These are phyloP conservation scores for Fraxinus sp. DNA, from an alignment of 305 asterid species.

Conservation along the genomic window DNA sequence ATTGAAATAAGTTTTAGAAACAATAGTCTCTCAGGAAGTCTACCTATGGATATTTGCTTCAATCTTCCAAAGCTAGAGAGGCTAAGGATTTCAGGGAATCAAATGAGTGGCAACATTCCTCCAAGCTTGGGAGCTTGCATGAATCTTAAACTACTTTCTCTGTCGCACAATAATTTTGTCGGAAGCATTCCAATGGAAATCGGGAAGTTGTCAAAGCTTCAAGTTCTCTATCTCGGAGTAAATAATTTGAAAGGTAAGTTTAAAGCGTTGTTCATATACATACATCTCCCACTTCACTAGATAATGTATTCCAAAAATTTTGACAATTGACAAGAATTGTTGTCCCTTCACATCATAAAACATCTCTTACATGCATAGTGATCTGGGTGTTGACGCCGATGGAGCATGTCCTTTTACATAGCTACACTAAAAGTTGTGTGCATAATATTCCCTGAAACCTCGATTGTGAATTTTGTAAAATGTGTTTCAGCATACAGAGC, in stretches of 20 bases:
- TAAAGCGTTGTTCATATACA: neutral
- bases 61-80: neutral
- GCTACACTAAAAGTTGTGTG: too few relatives aligned
- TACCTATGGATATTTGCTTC: neutral
- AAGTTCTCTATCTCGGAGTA: neutral
- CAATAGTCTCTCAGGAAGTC: neutral
- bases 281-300: too few relatives aligned
- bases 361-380: too few relatives aligned
- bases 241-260: neutral
- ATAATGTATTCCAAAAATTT: neutral
- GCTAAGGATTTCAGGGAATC: neutral
- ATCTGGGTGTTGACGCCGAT: too few relatives aligned
- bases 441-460: too few relatives aligned
- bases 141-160: neutral
- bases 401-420: too few relatives aligned
- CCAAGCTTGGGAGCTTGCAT: neutral
- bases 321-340: too few relatives aligned
- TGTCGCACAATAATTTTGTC: neutral
- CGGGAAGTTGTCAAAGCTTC: neutral
- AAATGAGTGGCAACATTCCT: constrained; percentile 1
- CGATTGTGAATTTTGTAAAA: too few relatives aligned
- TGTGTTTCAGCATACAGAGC: too few relatives aligned
- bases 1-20: neutral
- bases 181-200: constrained; percentile 5
- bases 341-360: too few relatives aligned